These are phyloP conservation scores for Kalmusia sp. DNA, from an alignment of 2,329 filamentous ascomycete species.

Conservation along the genomic window DNA sequence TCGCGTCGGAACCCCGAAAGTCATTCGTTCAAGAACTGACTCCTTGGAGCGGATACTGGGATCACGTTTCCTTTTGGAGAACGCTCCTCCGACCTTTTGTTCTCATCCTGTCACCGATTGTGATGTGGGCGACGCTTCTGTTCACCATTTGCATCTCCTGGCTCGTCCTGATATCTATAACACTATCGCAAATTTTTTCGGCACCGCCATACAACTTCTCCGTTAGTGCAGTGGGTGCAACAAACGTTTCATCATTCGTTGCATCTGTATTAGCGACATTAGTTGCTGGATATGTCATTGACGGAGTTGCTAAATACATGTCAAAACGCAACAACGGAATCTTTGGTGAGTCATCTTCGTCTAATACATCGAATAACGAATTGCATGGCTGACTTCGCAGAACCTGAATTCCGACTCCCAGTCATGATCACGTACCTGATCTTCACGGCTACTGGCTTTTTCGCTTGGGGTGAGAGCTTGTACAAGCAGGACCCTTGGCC, in stretches of 20 bases:
- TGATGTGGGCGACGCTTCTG: slow-evolving; percentile 31
- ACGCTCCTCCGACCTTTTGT: slow-evolving; percentile 28
- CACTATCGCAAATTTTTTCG: slow-evolving; percentile 34
- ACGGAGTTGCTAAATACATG: slow-evolving; percentile 31
- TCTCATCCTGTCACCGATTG: slow-evolving; percentile 23
- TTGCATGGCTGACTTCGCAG: slow-evolving; percentile 9
- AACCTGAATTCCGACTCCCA: slow-evolving; percentile 35
- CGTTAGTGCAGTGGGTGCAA: slow-evolving; percentile 28
- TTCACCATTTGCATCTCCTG: slow-evolving; percentile 37
- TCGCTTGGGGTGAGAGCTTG: slow-evolving; percentile 30
- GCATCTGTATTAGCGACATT: slow-evolving; percentile 27
- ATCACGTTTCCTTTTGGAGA: slow-evolving; percentile 28
- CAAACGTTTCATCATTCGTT: slow-evolving; percentile 32
- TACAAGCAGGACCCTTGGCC: slow-evolving; percentile 29
- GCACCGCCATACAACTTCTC: slow-evolving; percentile 34
- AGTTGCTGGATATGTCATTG: slow-evolving; percentile 25
- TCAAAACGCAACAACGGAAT: slow-evolving; percentile 29
- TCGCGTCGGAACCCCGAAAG: slow-evolving; percentile 5
- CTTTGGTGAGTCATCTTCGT: slow-evolving; percentile 23
- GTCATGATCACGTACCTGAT: slow-evolving; percentile 29
- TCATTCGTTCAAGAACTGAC: slow-evolving; percentile 19
- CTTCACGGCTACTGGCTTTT: slow-evolving; percentile 32
- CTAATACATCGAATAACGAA: neutral
- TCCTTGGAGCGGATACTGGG: slow-evolving; percentile 28
- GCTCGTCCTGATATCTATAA: slow-evolving; percentile 34